Evolutionary conservation across 176 grass and related monocot genomes (phyloP), one percentile per base, ranked within the genome.

Genomic region (Triticum urartu): DNA sequence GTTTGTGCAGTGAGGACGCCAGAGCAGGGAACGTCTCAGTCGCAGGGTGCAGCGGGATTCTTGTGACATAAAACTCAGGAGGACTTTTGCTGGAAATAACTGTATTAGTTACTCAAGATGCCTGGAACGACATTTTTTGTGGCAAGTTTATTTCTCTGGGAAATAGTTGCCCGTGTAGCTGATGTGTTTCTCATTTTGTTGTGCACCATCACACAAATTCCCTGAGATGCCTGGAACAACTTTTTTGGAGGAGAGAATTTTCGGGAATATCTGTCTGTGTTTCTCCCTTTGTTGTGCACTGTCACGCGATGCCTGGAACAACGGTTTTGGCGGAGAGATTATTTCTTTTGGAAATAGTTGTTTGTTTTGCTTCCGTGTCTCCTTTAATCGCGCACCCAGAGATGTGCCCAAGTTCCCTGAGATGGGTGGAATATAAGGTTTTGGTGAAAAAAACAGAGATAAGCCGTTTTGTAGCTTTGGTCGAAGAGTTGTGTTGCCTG

Each of bases 1-100:
- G 5, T 79, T 64, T 15, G 6, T 79, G 77, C 35, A 79, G 77
- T 79, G 58, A 79, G 77, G 59, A 42, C 6, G 21, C 65, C 77
- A 61, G 56, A 11, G 6, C 35, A 42, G 35, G 34, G 34, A 79
- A 79, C 0, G 2, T 63, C 77, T 79, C 35, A 79, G 58, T 42
- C 12, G 14, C 58, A 26, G 25, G 11, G n/a, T 10, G 56, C 4
- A 9, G 58, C 60, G 58, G 35, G 22, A 63, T 63, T 79, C 58
- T 79, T 42, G 56, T 60, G 39, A 25, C 12, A 39, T 25, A 5
- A 40, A 63, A 40, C 58, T 34, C 76, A 61, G n/a, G 54, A 38
- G 54, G 58, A 14, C 32, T 60, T 14, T 61, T 61, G 14, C 17
- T 47, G 8, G 32, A 60, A 78, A 78, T 78, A 60, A 20, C 76